Conservation (phyloP, 257 asterid genomes). For the Solanum tarapatanum region DNA sequence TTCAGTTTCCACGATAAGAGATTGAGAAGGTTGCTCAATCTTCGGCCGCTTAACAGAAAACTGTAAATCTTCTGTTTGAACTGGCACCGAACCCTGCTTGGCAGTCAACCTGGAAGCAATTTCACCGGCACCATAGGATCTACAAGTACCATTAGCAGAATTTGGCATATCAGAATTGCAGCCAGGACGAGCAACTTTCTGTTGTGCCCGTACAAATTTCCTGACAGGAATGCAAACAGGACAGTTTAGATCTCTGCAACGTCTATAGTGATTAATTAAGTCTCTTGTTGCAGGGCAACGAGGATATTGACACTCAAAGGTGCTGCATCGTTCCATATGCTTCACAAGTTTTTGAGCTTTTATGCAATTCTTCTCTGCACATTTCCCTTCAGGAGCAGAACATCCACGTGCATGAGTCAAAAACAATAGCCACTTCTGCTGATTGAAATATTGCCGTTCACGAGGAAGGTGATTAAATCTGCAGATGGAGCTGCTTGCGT, state of each 20-base stretch:
- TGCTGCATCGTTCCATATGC: slow-evolving; percentile 54
- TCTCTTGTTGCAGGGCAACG: slow-evolving; percentile 49
- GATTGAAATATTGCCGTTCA: slow-evolving; percentile 52
- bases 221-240: slow-evolving; percentile 85
- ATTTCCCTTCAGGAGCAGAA: slow-evolving; percentile 73
- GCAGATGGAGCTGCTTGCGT: slow-evolving; percentile 19
- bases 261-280: slow-evolving; percentile 46
- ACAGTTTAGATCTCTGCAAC: slow-evolving; percentile 53
- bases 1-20: slow-evolving; percentile 32
- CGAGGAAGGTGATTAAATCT: slow-evolving; percentile 34
- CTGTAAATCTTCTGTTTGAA: slow-evolving; percentile 49
- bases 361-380: slow-evolving; percentile 52
- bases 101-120: slow-evolving; percentile 29
- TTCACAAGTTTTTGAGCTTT: slow-evolving; percentile 53
- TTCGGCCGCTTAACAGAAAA: slow-evolving; percentile 69
- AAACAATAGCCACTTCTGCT: slow-evolving; percentile 78
- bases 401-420: slow-evolving; percentile 87
- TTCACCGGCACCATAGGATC: slow-evolving; percentile 39
- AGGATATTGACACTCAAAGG: slow-evolving; percentile 37
- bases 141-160: slow-evolving; percentile 34
- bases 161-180: slow-evolving; percentile 30
- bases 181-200: slow-evolving; percentile 36
- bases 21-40: slow-evolving; percentile 43
- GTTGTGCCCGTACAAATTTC: slow-evolving; percentile 43
- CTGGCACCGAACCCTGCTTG: slow-evolving; percentile 22